Evolutionary conservation across 768 basidiomycete genomes (phyloP).

Genomic region (Psilocybe sp.): DNA sequence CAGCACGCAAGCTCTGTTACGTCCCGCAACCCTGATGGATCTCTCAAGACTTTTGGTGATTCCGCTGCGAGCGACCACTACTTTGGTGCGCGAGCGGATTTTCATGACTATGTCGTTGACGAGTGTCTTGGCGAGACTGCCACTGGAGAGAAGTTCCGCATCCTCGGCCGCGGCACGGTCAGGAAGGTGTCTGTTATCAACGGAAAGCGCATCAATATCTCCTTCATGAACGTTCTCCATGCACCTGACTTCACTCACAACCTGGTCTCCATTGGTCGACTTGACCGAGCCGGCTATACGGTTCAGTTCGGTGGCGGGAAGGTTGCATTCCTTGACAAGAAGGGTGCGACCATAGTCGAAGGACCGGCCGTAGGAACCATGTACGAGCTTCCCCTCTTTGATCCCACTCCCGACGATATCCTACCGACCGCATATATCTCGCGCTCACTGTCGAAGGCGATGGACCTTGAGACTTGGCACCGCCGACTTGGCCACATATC

Average conservation of each 20-base stretch:
- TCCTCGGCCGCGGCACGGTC: constrained; percentile 18
- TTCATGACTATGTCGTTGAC: constrained; percentile 11
- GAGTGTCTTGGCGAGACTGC: neutral
- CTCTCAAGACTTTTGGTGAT: constrained; percentile 7
- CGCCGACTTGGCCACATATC: too few species aligned
- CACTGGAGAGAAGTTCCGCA: constrained; percentile 11
- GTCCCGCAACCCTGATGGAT: too few species aligned
- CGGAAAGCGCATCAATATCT: constrained; percentile 9
- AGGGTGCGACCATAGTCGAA: neutral
- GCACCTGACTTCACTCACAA: constrained; percentile 22
- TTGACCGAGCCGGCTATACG: constrained; percentile 8
- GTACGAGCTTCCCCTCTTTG: neutral
- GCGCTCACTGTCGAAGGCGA: too few species aligned
- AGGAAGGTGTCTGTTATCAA: constrained; percentile 1
- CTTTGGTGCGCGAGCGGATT: constrained; percentile 12
- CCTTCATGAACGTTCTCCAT: constrained; percentile 20
- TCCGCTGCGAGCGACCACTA: constrained; percentile 22
- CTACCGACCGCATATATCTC: too few species aligned
- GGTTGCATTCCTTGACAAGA: neutral
- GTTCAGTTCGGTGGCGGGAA: constrained; percentile 11
- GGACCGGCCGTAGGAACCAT: neutral
- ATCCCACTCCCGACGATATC: neutral
- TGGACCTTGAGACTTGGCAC: too few species aligned
- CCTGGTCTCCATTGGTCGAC: constrained; percentile 18
- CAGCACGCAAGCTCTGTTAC: neutral